Conservation (phyloP, 805 yeast species). For the Yamadazyma philogaea region DNA sequence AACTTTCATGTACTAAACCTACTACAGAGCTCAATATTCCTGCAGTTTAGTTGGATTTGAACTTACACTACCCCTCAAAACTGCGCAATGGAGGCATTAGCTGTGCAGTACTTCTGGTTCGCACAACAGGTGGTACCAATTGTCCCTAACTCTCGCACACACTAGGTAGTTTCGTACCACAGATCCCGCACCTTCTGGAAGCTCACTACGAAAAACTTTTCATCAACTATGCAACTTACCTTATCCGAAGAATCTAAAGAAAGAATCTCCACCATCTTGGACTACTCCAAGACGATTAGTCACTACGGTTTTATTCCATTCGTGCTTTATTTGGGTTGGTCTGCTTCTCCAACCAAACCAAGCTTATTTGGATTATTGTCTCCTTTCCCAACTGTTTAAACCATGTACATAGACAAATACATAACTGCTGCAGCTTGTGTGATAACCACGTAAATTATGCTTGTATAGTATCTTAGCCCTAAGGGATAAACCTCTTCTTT, state of each 20-base stretch:
- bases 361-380: conserved; percentile 71
- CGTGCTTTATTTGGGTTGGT: conserved; percentile 76
- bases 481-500: not conserved
- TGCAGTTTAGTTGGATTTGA: no score
- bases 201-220: conserved; percentile 6
- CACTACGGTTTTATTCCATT: conserved; percentile 98
- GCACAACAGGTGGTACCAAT: no score
- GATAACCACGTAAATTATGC: no score
- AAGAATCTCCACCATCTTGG: conserved; percentile 80
- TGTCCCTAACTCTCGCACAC: not conserved
- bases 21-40: no score
- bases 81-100: no score
- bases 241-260: conserved; percentile 60
- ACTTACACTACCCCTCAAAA: no score
- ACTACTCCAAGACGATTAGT: conserved; percentile 78
- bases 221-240: conserved; percentile 25
- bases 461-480: not conserved
- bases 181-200: not conserved
- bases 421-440: not conserved
- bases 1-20: no score
- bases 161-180: not conserved
- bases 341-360: conserved; percentile 79
- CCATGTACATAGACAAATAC: conserved; percentile 1
- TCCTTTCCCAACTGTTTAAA: conserved; percentile 73
- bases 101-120: no score